Base-by-base conservation (phyloP, 164 flowering plant species). In the Pachysandra terminalis region DNA sequence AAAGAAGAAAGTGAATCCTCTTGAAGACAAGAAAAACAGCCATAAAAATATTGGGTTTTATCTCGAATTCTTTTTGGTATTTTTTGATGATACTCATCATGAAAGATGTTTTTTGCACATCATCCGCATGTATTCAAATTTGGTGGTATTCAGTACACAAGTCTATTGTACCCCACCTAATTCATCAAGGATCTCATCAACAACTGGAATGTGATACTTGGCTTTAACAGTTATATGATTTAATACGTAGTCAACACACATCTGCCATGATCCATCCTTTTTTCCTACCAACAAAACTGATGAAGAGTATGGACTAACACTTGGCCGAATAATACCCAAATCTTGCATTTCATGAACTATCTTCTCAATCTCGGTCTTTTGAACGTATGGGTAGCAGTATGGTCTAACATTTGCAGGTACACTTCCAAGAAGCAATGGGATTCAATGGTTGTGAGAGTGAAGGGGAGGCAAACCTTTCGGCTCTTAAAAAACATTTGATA, bases 121-220 rank as follows among this genome's bases (percentile, higher is more conserved):
- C 64, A 9, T 19, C 49, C 26, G 32, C 49, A 2, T 14, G 24
- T 8, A 61, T 8, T 1, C 9, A n/a, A 35, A 35, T 61, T 35
- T 61, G 64, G 0, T 61, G 64, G 3, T 61, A 61, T 17, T 9
- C 49, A 1, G 49, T 15, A 2, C 49, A 15, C 3, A 35, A 14
- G n/a, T 61, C 64, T 35, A 61, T 15, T 16, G 2, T 2, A 23
- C n/a, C 3, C 49, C 45, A 0, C 9, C n/a, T 0, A 61, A 35
- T 35, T 61, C 64, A 61, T 61, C 64, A 9, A 61, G 12, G 0
- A 40, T 5, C 26, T 61, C 64, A 28, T 61, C 64, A 28, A 61
- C n/a, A 0, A 32, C 64, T 9, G 49, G 48, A 17, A 61, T 61
- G 14, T 0, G 64, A 23, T 16, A 28, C 19, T 21, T 28, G 49